A percentile compares a stretch with the other conserved stretches of the same genome.
phyloP scores from a whole-genome alignment of 495 filamentous ascomycete species.

The Filosporella fistucella region DNA sequence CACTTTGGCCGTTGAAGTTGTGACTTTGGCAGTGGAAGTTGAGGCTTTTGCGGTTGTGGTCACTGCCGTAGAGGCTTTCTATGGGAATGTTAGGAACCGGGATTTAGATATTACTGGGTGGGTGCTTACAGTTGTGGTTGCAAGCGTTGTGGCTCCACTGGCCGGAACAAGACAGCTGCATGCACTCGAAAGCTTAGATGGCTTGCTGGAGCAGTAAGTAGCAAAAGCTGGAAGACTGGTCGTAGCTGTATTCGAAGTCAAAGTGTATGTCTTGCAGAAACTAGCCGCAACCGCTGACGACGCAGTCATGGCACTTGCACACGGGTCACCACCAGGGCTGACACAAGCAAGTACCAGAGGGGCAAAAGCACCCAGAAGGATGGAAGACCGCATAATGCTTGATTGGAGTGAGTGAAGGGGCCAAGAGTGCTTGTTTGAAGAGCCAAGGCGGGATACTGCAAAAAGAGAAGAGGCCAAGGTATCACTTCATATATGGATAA shows the following conservation, averaged over 20 bases:
- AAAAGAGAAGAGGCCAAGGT: neutral
- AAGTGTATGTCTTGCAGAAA: neutral
- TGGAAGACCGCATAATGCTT: neutral
- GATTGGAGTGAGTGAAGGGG: neutral
- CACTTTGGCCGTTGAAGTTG: neutral
- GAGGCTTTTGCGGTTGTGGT: neutral
- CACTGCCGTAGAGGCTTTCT: neutral
- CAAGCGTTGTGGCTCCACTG: neutral
- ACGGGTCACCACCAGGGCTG: neutral
- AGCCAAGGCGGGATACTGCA: neutral
- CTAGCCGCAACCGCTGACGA: neutral
- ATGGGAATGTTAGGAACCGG: neutral
- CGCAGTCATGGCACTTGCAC: neutral
- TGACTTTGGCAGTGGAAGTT: neutral
- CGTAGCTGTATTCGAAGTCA: neutral
- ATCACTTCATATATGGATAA: neutral
- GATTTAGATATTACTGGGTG: neutral
- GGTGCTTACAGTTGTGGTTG: neutral
- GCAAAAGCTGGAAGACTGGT: neutral
- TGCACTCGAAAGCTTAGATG: neutral
- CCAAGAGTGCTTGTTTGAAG: neutral
- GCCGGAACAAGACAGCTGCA: conserved; percentile 1
- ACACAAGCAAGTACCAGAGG: neutral
- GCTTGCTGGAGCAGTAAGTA: neutral
- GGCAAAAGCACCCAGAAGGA: neutral